Evolutionary conservation across 2,329 filamentous ascomycete genomes (phyloP).

Genomic region (Claviceps pazoutovae): DNA sequence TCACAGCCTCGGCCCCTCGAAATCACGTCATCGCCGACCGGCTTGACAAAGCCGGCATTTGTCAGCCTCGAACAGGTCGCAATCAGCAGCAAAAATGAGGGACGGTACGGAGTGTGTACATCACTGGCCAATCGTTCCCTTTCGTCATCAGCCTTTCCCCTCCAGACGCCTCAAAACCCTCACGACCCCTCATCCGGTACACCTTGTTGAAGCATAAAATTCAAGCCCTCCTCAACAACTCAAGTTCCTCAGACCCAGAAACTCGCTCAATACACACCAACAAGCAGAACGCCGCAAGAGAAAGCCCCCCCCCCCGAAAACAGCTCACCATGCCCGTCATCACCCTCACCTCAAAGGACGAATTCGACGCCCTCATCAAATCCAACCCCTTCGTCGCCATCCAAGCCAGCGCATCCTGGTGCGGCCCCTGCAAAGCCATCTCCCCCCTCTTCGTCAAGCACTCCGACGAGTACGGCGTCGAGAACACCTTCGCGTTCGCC

Average conservation of each 20-base stretch:
- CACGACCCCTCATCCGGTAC: too few species aligned
- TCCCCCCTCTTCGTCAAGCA: conserved; percentile 39
- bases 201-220: too few species aligned
- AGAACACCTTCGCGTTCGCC: conserved; percentile 36
- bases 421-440: conserved; percentile 46
- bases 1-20: not conserved
- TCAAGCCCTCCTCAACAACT: too few species aligned
- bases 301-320: not conserved
- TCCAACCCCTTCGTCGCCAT: conserved; percentile 36
- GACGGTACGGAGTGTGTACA: too few species aligned
- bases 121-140: too few species aligned
- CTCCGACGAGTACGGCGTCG: conserved; percentile 22
- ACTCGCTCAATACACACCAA: too few species aligned
- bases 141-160: too few species aligned
- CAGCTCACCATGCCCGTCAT: conserved; percentile 18
- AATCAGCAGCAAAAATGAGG: too few species aligned
- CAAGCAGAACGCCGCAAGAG: too few species aligned
- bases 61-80: not conserved
- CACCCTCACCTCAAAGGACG: conserved; percentile 26
- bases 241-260: too few species aligned
- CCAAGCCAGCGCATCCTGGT: conserved; percentile 48
- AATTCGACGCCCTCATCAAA: conserved; percentile 35
- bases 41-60: conserved; percentile 1
- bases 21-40: conserved; percentile 4
- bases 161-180: too few species aligned